A percentile compares a stretch with the other conserved stretches of the same genome.
Conservation (phyloP, 495 filamentous ascomycete species). For the Poronia punctata region DNA sequence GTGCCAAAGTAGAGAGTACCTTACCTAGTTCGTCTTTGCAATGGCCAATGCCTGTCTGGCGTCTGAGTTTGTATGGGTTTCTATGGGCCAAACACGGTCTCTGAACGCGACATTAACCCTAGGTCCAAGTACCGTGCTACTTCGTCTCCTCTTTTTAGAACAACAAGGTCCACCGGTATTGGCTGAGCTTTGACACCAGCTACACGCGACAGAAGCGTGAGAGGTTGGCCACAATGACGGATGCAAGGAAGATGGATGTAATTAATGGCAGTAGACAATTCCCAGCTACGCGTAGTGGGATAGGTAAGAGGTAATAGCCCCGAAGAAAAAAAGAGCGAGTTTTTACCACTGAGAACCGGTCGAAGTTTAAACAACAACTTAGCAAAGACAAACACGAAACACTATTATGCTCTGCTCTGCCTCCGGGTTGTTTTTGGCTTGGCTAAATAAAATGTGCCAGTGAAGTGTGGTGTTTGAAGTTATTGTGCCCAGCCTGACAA, state of each 20-base stretch:
- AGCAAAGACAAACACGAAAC: too few species aligned
- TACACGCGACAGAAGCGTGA: conserved; percentile 1
- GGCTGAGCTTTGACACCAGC: background rate
- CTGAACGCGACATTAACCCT: conserved; percentile 9
- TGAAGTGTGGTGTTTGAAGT: too few species aligned
- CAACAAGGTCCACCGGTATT: background rate
- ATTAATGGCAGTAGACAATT: background rate
- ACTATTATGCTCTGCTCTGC: too few species aligned
- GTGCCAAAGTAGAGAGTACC: conserved; percentile 6
- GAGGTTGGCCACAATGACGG: background rate
- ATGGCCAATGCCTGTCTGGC: too few species aligned
- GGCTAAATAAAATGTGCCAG: too few species aligned
- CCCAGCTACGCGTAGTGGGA: too few species aligned
- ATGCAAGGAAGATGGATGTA: background rate
- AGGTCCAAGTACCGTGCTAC: conserved; percentile 8
- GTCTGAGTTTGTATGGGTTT: conserved; percentile 2
- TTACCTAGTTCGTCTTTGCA: conserved; percentile 9
- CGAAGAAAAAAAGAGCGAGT: too few species aligned
- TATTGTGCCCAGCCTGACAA: too few species aligned
- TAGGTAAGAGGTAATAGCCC: too few species aligned
- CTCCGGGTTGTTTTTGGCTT: too few species aligned
- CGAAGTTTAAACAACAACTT: too few species aligned
- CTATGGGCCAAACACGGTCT: conserved; percentile 9
- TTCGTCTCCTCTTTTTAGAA: conserved; percentile 1
- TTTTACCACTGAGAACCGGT: too few species aligned